Conservation (phyloP, 1,139 yeast species). For the Candida sanyaensis region DNA sequence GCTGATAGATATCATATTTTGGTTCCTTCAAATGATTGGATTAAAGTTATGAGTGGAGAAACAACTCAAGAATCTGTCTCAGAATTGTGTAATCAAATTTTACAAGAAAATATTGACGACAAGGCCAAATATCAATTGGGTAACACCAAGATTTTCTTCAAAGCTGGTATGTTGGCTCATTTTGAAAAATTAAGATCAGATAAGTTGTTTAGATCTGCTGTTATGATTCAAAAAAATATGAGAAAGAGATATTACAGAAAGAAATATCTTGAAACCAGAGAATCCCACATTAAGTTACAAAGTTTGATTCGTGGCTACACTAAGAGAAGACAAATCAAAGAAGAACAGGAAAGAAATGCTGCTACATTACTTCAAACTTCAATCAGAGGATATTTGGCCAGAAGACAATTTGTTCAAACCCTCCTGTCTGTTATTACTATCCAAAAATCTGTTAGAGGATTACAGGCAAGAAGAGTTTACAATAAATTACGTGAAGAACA, state of each 20-base stretch:
- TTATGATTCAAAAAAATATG: constrained; percentile 82
- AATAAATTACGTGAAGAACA: constrained; percentile 50
- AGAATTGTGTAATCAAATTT: constrained; percentile 66
- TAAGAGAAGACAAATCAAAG: constrained; percentile 58
- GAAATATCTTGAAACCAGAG: constrained; percentile 55
- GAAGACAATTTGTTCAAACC: constrained; percentile 47
- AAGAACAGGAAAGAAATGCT: constrained; percentile 61
- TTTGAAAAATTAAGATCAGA: constrained; percentile 84
- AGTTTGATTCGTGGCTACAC: constrained; percentile 62
- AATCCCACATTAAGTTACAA: constrained; percentile 61
- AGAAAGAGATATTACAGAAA: constrained; percentile 67
- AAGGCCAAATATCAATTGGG: constrained; percentile 79
- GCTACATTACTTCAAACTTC: constrained; percentile 74
- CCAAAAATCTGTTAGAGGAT: constrained; percentile 73
- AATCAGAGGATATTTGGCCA: constrained; percentile 64
- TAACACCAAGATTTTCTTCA: constrained; percentile 89
- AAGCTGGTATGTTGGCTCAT: constrained; percentile 94
- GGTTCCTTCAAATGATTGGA: constrained; percentile 71
- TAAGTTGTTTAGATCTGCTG: constrained; percentile 76
- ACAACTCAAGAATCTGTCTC: constrained; percentile 61
- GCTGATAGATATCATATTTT: constrained; percentile 87
- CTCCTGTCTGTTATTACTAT: constrained; percentile 54
- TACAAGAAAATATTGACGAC: constrained; percentile 63
- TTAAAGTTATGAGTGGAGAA: constrained; percentile 55
- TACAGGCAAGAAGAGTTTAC: constrained; percentile 53